Conservation (phyloP, 2,329 filamentous ascomycete genomes). For the Calcarisporium arbuscula region DNA sequence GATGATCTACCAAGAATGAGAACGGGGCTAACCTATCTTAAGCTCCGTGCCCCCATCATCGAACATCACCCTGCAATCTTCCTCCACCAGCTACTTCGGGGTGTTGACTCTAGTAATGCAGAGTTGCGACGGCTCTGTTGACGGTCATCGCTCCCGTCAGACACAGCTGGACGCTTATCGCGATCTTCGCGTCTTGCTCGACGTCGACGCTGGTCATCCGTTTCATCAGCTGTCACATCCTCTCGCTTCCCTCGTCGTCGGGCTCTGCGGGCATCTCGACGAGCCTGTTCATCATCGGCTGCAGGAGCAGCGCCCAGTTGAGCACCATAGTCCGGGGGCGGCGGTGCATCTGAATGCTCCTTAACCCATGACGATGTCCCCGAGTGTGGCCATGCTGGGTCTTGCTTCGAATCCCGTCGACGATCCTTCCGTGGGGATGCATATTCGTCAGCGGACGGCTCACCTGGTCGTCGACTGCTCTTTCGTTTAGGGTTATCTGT, state of each 20-base stretch:
- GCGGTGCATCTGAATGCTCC: conserved; percentile 56
- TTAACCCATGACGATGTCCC: conserved; percentile 62
- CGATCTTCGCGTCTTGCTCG: conserved; percentile 38
- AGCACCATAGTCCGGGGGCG: conserved; percentile 36
- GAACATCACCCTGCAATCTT: conserved; percentile 39
- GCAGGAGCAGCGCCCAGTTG: conserved; percentile 26
- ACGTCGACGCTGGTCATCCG: conserved; percentile 37
- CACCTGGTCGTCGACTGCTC: conserved; percentile 33
- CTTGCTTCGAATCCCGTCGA: conserved; percentile 27
- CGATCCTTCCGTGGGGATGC: conserved; percentile 35
- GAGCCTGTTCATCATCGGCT: conserved; percentile 40
- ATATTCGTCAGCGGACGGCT: conserved; percentile 38
- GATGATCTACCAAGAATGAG: too few relatives aligned
- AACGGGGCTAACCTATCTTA: too few relatives aligned
- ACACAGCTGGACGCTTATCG: conserved; percentile 24
- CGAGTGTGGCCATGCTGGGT: conserved; percentile 51
- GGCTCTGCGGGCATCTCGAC: conserved; percentile 41
- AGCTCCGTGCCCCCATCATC: too few relatives aligned
- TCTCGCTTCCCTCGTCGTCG: conserved; percentile 36
- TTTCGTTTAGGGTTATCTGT: conserved; percentile 25
- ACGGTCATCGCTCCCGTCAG: conserved; percentile 39
- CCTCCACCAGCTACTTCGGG: conserved; percentile 54
- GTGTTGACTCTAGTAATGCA: conserved; percentile 38
- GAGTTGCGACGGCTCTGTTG: conserved; percentile 34
- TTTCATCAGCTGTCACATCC: conserved; percentile 34